Base-by-base conservation (phyloP, 208 protist genomes). In the Trypanosoma mega region DNA sequence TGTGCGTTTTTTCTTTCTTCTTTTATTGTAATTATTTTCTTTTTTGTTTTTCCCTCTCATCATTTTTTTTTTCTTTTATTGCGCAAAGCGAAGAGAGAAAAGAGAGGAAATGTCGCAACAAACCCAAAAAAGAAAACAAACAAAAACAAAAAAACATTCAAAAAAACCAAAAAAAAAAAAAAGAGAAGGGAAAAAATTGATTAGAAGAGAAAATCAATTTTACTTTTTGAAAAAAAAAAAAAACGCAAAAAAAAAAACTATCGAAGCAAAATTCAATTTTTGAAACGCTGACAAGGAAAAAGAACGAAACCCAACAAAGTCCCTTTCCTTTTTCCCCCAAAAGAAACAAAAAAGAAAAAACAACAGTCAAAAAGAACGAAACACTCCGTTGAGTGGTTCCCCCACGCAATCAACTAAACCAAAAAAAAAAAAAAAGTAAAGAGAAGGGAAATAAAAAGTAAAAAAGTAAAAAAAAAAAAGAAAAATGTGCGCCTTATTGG, bases 391-490 rank as follows among this genome's bases (percentile, higher is more conserved):
- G 24, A 36, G 29, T 7, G 23, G 16, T 14, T 23, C 23, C 20
- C 47, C 16, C 6, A 27, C 8, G 29, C 31, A 48, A 29, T 48
- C 16, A 39, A 62, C 24, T 39, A 44, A 27, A 51, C 55, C 55
- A n/a, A n/a, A n/a, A n/a, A 26, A 39, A 14, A 2, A 14, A n/a
- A 16, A 41, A 45, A 45, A 63, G 29, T 26, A 58, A 55, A 70
- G 50, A 23, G 8, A 48, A 49, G 27, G 54, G 46, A 23, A 26
- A 21, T 6, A 23, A 48, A 61, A 16, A 30, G 20, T 24, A 67
- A 23, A 60, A 72, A 68, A 34, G 20, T 0, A 76, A 53, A 52
- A 55, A n/a, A 67, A 47, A 48, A 57, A 37, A 34, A 68, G n/a
- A n/a, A n/a, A n/a, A n/a, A n/a, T n/a, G n/a, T n/a, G n/a, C n/a